Base-by-base conservation (phyloP, 139 green algal species). In the Volvox reticuliferus region DNA sequence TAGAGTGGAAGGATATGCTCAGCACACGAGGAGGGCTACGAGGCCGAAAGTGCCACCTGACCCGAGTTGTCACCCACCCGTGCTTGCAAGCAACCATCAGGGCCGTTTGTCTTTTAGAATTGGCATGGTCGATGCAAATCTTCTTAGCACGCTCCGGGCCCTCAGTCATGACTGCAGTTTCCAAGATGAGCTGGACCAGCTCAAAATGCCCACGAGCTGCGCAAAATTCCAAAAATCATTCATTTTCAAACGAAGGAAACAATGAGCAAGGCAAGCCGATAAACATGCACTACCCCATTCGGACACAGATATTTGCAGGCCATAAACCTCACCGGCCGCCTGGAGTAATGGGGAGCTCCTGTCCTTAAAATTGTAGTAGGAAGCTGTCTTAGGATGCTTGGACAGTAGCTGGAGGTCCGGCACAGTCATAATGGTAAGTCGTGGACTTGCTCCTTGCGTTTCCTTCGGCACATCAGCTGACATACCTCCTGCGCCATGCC, bases 21-120 rank as follows among this genome's bases (percentile, higher is more conserved):
- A 9, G 44, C 44, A 9, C 44, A 55, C n/a, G 9, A 55, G 44
- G 44, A 55, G 44, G 44, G 44, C 44, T 55, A 55, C 44, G 44
- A 55, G 44, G 44, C 44, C 44, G 44, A 55, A 55, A 55, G 5
- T 55, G 44, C 44, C 44, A 55, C 5, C 44, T 55, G 26, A 79
- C 26, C 6, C 71, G 71, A n/a, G 71, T 2, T 79, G 20, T n/a
- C 71, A 82, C 85, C 0, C n/a, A 96, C 94, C 94, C 94, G 82
- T 94, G 93, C 79, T 94, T 94, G 91, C 92, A 96, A 1, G 94
- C 94, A 13, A 94, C 91, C 65, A 94, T 95, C 0, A 96, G 82
- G 5, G 94, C 94, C 0, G 94, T 93, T n/a, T 96, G 92, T 12
- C 92, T 86, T 79, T 96, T 96, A 0, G 81, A 36, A 86, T 95